Base-by-base conservation (phyloP, 2,329 filamentous ascomycete species). In the Raffaelea ambrosiae region DNA sequence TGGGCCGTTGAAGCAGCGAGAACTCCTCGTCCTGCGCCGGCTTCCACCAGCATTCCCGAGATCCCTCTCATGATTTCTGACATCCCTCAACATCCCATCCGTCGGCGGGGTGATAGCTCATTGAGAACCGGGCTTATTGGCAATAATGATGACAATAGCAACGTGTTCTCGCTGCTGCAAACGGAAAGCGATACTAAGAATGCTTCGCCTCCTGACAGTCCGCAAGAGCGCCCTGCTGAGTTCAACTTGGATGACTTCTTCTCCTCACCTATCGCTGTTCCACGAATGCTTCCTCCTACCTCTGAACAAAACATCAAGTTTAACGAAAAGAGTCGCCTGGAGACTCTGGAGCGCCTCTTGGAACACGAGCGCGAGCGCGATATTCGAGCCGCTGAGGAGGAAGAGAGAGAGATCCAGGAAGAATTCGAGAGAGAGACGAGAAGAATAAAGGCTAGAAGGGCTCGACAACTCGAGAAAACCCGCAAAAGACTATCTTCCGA, bases 1-100 rank as follows among this genome's bases (percentile, higher is more conserved):
- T 81, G 77, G 76, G 76, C 74, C 29, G 57, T 79, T 21, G 77
- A 81, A 57, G 77, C 76, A 11, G 66, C 71, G 46, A 69, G 76
- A 13, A 66, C 67, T 1, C 69, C 72, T 10, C 59, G 53, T 5
- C 55, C 61, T 9, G 47, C 52, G 5, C 18, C 35, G 7, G 35
- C 16, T 16, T 14, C 35, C 7, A 13, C 26, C 26, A 7, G 26
- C 26, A 29, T 29, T 13, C 26, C 26, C 7, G 26, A 29, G 26
- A 7, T 29, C 13, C 26, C 26, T 29, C 26, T 29, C n/a, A n/a
- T n/a, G n/a, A n/a, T n/a, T n/a, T n/a, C 50, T 21, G 13, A 22
- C 9, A 1, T 10, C 16, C 19, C 19, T 19, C 31, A 40, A 3
- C 40, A 31, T n/a, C n/a, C n/a, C n/a, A n/a, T n/a, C n/a, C n/a